Evolutionary conservation across 768 basidiomycete species (phyloP), one percentile per base, ranked within the genome.

Genomic region (Leucocoprinus birnbaumii): DNA sequence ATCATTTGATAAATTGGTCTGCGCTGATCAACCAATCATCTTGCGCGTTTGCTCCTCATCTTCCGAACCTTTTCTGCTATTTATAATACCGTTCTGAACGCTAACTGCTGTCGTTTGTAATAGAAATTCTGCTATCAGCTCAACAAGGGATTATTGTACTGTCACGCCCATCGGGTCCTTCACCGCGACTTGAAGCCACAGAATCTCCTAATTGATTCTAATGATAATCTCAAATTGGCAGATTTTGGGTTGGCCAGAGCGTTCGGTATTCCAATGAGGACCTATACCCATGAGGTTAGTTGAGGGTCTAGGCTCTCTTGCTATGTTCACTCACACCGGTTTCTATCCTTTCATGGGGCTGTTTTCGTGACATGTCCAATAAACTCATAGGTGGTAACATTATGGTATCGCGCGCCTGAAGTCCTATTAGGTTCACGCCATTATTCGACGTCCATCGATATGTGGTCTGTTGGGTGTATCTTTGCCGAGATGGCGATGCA

Each of bases 381-480:
- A 37, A 22, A 42, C 18, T 48, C 14, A n/a, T 58, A 99, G 97
- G 97, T 99, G 46, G 97, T 99, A 19, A 99, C 97, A 9, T 80
- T 99, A 37, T 99, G 97, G 97, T 99, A 99, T 68, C 92, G 97
- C 47, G 93, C 96, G 3, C 97, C 97, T 2, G 97, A 99, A 69
- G 96, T 99, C 48, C 77, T 99, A 18, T 86, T 99, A 1, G 96
- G 96, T 26, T 89, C 92, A 3, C 86, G 95, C 41, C 94, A 98
- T 69, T 99, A 99, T 73, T 88, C 93, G 14, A 99, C 97, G 2
- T 92, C 94, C 2, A 91, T 99, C 64, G 97, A 99, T 73, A 97
- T 98, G 93, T 99, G 97, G 97, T 95, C 93, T n/a, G 96, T 99
- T 19, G 97, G 90, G 0, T 98, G 95, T 66, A 98, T 99, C 68